Evolutionary conservation across 805 yeast species (phyloP).

Genomic region (Komagataella kurtzmanii): DNA sequence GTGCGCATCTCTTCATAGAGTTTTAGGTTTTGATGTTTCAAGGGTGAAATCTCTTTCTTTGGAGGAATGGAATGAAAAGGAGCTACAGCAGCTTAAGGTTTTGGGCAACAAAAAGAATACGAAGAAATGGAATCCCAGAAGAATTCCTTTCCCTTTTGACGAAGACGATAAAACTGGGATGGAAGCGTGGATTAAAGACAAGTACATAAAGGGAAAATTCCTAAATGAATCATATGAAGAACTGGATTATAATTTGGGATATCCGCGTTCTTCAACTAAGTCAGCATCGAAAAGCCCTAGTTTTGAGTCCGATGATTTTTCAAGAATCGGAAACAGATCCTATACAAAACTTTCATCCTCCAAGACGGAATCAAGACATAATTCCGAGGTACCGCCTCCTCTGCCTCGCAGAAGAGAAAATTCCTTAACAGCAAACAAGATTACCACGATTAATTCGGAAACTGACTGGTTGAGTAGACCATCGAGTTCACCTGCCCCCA

Average conservation of each 20-base stretch:
- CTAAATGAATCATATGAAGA: slow-evolving; percentile 24
- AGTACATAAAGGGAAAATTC: slow-evolving; percentile 54
- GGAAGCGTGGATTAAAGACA: slow-evolving; percentile 48
- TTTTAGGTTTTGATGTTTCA: slow-evolving; percentile 47
- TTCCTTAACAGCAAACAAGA: slow-evolving; percentile 16
- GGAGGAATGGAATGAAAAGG: slow-evolving; percentile 53
- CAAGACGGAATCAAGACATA: slow-evolving; percentile 6
- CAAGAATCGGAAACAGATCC: slow-evolving; percentile 8
- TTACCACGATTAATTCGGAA: slow-evolving; percentile 18
- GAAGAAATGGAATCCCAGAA: slow-evolving; percentile 53
- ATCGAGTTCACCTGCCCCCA: slow-evolving; percentile 7
- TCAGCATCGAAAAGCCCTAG: background rate
- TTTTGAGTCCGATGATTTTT: background rate
- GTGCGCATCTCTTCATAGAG: slow-evolving; percentile 70
- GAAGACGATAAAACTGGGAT: slow-evolving; percentile 50
- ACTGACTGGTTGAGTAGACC: slow-evolving; percentile 19
- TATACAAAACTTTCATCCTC: slow-evolving; percentile 10
- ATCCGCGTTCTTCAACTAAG: background rate
- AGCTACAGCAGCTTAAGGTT: slow-evolving; percentile 27
- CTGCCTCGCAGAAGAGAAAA: slow-evolving; percentile 26
- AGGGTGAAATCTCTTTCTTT: slow-evolving; percentile 59
- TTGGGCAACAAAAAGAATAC: slow-evolving; percentile 55
- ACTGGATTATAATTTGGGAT: slow-evolving; percentile 20
- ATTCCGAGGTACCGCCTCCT: slow-evolving; percentile 30
- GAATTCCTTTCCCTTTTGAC: slow-evolving; percentile 60